Base-by-base conservation (phyloP, 2,329 filamentous ascomycete genomes). In the Macrophomina pseudophaseolina region DNA sequence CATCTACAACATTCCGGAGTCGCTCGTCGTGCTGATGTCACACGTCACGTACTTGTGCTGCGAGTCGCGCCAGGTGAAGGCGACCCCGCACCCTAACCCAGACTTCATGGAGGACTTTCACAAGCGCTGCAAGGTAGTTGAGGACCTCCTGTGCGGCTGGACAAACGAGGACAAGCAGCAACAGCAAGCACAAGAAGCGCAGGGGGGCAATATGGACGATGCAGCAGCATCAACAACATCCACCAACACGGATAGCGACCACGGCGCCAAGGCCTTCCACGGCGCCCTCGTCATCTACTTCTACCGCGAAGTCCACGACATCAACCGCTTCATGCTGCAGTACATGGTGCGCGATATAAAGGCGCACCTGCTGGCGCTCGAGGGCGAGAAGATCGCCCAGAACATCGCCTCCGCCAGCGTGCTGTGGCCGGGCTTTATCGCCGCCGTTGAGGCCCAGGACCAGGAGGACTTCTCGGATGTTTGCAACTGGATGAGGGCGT, bases 391-490 rank as follows among this genome's bases (percentile, higher is more conserved):
- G 46, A 33, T 52, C 8, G 56, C 56, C 7, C 59, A 64, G 59
- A 42, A 40, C 30, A 38, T 51, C n/a, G 59, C 59, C 12, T 42
- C 48, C 1, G 49, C 60, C 28, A 53, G 58, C 44, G 32, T 53
- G 4, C 28, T 53, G 14, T 64, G 60, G 60, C 49, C 60, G 12
- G 60, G 33, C 28, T 64, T 64, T 46, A 64, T 64, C 49, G 60
- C 60, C 38, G 60, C 60, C 5, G 46, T 40, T 44, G 60, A 64
- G 49, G 60, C 60, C 1, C 46, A 52, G 14, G 58, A 62, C 32
- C 58, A 48, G 28, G 30, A 11, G 1, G 58, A 62, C 32, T 62
- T 62, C 32, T 32, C 44, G 2, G 58, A 49, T 4, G 3, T 62
- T 28, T 35, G 8, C 42, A 18, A 30, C 9, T 62, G 58, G 58